Evolutionary conservation across 768 basidiomycete genomes (phyloP).

Genomic region (Hygrocybe punicea): DNA sequence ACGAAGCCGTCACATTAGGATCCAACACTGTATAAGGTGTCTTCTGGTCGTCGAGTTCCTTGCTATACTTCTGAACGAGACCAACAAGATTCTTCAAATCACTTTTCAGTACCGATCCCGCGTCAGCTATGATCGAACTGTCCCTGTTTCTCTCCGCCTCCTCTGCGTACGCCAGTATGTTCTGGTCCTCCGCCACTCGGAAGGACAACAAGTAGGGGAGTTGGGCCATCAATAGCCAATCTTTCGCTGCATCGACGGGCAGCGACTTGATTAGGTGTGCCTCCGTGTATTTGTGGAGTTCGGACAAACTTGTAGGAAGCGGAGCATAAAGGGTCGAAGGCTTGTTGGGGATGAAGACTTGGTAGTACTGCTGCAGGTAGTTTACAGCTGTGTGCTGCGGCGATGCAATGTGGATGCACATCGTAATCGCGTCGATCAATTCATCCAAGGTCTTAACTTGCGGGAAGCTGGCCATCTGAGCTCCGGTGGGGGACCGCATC

Average conservation of each 20-base stretch:
- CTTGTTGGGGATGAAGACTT: constrained; percentile 32
- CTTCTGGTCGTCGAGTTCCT: constrained; percentile 29
- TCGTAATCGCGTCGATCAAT: constrained; percentile 28
- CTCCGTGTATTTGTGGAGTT: constrained; percentile 21
- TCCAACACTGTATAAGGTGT: constrained; percentile 30
- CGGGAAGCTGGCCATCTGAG: constrained; percentile 25
- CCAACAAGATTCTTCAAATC: constrained; percentile 19
- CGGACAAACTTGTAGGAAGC: constrained; percentile 19
- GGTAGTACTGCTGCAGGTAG: constrained; percentile 35
- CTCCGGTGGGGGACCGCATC: constrained; percentile 19
- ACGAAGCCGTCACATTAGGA: constrained; percentile 24
- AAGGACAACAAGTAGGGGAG: constrained; percentile 30
- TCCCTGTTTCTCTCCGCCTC: constrained; percentile 4
- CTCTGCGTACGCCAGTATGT: constrained; percentile 24
- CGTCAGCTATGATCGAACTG: constrained; percentile 12
- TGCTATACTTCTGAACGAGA: constrained; percentile 16
- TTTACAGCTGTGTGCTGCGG: constrained; percentile 36
- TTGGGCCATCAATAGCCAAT: constrained; percentile 31
- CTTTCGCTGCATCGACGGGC: constrained; percentile 18
- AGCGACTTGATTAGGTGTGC: constrained; percentile 20
- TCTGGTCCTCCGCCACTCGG: constrained; percentile 24
- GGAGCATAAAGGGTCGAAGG: constrained; percentile 26
- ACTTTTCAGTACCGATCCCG: constrained; percentile 23
- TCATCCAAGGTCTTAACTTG: constrained; percentile 23
- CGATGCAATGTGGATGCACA: constrained; percentile 34